phyloP scores from a whole-genome alignment of 345 rosid genomes.

The Corymbia maculata region DNA sequence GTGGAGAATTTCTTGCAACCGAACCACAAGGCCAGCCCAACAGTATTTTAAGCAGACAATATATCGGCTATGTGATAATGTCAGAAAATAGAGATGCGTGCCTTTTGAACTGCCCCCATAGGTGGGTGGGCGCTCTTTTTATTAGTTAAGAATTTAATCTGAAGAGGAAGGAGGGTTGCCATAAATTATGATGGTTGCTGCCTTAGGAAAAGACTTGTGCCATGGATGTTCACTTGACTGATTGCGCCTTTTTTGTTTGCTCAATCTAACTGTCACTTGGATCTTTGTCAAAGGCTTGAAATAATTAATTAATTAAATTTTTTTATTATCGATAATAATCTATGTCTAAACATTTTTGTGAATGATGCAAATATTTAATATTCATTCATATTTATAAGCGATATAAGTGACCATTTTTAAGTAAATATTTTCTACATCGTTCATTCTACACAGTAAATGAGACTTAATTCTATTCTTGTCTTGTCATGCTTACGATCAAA shows the following conservation, averaged over 20 bases:
- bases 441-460: too few species aligned
- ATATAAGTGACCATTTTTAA: too few species aligned
- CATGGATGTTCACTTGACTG: background rate
- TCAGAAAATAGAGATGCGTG: background rate
- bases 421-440: too few species aligned
- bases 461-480: too few species aligned
- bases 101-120: background rate
- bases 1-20: background rate
- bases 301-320: too few species aligned
- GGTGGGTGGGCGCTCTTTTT: background rate
- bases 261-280: background rate
- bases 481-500: too few species aligned
- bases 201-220: background rate
- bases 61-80: background rate
- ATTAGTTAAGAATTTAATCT: background rate
- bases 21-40: background rate
- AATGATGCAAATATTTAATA: too few species aligned
- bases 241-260: background rate
- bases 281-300: too few species aligned
- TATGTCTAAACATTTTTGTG: too few species aligned
- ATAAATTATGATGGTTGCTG: background rate
- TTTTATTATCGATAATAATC: too few species aligned
- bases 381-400: too few species aligned
- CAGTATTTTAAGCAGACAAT: background rate
- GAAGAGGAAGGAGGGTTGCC: background rate